phyloP scores from a whole-genome alignment of 306 rosid species.

The Ochetophila trinervis region DNA sequence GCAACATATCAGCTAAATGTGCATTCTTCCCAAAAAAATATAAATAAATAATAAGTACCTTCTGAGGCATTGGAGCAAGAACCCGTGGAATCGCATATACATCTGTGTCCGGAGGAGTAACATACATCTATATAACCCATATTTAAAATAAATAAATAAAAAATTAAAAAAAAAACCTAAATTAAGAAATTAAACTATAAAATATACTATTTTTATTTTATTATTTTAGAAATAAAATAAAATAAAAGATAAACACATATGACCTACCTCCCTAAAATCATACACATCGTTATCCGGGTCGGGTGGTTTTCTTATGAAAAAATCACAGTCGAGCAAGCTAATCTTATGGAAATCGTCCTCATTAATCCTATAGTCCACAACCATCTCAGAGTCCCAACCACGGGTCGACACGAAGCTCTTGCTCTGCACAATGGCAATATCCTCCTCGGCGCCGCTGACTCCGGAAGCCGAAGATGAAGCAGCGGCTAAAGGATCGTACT shows the following conservation, averaged over 20 bases:
- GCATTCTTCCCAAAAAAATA: not conserved
- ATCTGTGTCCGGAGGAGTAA: constrained; percentile 97
- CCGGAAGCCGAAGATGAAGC: constrained; percentile 19
- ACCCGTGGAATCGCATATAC: constrained; percentile 83
- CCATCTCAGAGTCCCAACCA: constrained; percentile 79
- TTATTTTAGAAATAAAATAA: no score
- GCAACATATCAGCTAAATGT: not conserved
- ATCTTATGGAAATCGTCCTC: constrained; percentile 92
- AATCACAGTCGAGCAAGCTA: constrained; percentile 70
- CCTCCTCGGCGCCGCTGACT: constrained; percentile 32
- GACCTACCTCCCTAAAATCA: constrained; percentile 94
- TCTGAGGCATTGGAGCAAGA: constrained; percentile 91
- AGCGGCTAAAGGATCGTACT: constrained; percentile 57
- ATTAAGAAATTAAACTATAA: not conserved
- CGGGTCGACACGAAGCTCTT: constrained; percentile 64
- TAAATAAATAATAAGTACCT: no score
- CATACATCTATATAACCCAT: constrained; percentile 68
- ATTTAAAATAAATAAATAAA: not conserved
- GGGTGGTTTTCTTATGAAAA: constrained; percentile 83
- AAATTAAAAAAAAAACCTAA: not conserved
- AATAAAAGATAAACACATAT: not conserved
- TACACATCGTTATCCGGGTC: constrained; percentile 83
- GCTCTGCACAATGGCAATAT: constrained; percentile 58
- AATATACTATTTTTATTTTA: not conserved
- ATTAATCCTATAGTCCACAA: constrained; percentile 79